Percentiles rank a stretch among this genome's conserved stretches.
Conservation (phyloP, 176 grass and related monocot genomes). For the Avena sativa region DNA sequence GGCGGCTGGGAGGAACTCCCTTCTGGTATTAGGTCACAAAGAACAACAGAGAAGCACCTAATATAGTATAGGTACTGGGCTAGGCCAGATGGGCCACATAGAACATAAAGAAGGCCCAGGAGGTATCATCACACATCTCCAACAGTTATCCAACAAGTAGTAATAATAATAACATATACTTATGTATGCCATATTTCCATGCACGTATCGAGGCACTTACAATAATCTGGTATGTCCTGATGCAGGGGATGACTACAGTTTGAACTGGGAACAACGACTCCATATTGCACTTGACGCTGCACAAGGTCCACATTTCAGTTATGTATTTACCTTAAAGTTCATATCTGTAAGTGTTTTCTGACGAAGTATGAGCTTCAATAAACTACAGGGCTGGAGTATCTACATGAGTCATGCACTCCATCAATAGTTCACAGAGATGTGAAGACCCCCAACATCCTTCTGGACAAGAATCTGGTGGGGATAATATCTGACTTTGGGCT, state of each 20-base stretch:
- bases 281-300: constrained; percentile 52
- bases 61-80: no score
- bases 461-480: constrained; percentile 37
- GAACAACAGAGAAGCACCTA: no score
- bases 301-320: constrained; percentile 7
- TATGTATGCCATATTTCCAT: neutral
- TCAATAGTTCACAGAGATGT: constrained; percentile 54
- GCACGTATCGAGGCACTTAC: neutral
- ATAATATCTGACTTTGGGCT: constrained; percentile 52
- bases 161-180: neutral
- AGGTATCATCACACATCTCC: no score
- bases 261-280: constrained; percentile 52
- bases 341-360: neutral
- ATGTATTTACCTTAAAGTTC: neutral
- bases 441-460: constrained; percentile 47
- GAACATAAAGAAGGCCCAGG: no score
- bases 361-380: neutral
- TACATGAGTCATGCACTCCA: constrained; percentile 38
- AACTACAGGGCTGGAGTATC: constrained; percentile 45
- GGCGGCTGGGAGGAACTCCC: no score
- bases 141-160: no score
- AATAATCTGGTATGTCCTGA: neutral
- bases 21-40: no score
- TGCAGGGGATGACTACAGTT: neutral
- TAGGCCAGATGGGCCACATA: no score